These are phyloP conservation scores for Tillandsia leiboldiana DNA, from an alignment of 176 grass and related monocot genomes.

Conservation along the genomic window DNA sequence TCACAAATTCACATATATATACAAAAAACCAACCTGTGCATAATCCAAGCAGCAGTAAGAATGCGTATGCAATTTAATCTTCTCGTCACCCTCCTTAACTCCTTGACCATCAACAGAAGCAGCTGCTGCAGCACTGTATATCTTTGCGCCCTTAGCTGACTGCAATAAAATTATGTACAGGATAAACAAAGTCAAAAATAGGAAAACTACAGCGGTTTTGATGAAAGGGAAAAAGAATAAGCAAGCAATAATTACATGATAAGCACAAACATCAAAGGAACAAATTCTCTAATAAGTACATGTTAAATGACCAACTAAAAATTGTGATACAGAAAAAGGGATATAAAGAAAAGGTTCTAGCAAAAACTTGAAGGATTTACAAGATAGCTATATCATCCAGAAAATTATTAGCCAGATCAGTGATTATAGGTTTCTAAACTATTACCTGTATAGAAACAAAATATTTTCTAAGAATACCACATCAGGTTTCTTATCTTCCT, in stretches of 20 bases:
- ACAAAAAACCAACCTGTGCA: slow-evolving; percentile 48
- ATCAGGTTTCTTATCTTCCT: no score
- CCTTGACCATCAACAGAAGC: slow-evolving; percentile 40
- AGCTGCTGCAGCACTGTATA: slow-evolving; percentile 62
- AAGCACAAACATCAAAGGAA: background rate
- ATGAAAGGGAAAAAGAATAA: background rate
- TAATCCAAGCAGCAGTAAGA: slow-evolving; percentile 98
- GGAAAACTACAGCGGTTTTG: background rate
- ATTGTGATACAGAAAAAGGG: no score
- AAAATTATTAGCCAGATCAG: no score
- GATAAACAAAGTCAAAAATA: slow-evolving; percentile 1
- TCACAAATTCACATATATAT: background rate
- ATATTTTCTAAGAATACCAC: no score
- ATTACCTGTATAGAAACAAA: no score
- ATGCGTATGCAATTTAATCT: slow-evolving; percentile 90
- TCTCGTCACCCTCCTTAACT: slow-evolving; percentile 83
- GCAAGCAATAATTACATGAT: background rate
- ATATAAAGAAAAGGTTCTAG: no score
- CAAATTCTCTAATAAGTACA: no score
- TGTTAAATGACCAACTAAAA: no score
- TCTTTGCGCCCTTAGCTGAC: slow-evolving; percentile 82
- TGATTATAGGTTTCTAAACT: no score
- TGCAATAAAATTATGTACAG: slow-evolving; percentile 25
- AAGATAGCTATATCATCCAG: no score
- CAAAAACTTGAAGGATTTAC: no score